Base-by-base conservation (phyloP, 345 rosid species). In the Camelina laxa region DNA sequence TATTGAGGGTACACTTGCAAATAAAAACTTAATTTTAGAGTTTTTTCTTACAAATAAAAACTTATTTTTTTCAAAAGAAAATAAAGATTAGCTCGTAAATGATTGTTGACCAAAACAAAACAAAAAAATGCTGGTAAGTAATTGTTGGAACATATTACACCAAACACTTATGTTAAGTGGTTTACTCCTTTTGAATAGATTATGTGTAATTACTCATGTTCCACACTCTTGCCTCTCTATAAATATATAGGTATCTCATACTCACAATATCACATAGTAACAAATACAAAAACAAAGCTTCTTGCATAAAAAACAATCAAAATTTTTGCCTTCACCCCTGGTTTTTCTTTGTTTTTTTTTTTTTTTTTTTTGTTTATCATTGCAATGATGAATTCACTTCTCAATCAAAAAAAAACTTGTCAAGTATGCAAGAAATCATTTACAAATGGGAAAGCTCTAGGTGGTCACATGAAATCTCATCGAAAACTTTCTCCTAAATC, bases 401-500 rank as follows among this genome's bases (percentile, higher is more conserved):
- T 63, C 69, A 58, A 36, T 2, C 60, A 73, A 13, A 63, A 27
- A 49, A 71, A 35, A 42, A 48, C 1, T 15, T 77, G 80, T 58
- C 67, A 45, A 9, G 45, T 77, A 3, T 70, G 80, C 49, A 47
- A 49, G 14, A 63, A 51, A 54, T 10, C 67, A 1, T 64, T 70
- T 63, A 2, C 21, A 27, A 65, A 39, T 33, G 76, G 67, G 55
- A 71, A 60, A 65, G 61, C 80, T 48, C 17, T 77, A 15, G 76
- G 76, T 11, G 72, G 76, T 57, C 76, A 77, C 62, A 65, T 77
- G 77, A 77, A 57, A 33, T 64, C 81, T 65, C 73, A 72, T 55
- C 48, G 4, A 2, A 58, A 27, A 47, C 41, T 19, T 41, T 42
- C 68, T 3, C 24, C 66, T 0, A 8, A 11, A 13, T 13, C 55